Evolutionary conservation across 78 protist species (phyloP).

Genomic region (Pigoraptor vietnamica): DNA sequence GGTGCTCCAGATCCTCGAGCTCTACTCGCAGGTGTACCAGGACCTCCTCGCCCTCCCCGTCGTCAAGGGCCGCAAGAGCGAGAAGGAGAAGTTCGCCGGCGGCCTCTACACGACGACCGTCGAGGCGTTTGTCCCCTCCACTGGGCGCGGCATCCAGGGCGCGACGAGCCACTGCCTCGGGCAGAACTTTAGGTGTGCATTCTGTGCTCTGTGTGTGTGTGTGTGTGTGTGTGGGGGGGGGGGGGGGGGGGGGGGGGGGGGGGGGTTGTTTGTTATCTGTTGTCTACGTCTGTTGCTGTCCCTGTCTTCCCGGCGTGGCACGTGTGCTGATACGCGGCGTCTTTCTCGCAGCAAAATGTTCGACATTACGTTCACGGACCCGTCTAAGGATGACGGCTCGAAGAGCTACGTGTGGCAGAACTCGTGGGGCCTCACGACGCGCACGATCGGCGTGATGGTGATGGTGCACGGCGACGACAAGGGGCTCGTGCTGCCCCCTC

Average conservation of each 20-base stretch:
- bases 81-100: constrained; percentile 96
- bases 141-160: constrained; percentile 90
- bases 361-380: background rate
- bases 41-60: constrained; percentile 90
- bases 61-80: constrained; percentile 70
- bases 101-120: constrained; percentile 88
- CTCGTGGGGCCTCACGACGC: constrained; percentile 97
- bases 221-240: background rate
- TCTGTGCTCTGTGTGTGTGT: background rate
- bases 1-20: constrained; percentile 76
- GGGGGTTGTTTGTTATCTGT: no score
- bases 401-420: constrained; percentile 81
- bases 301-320: no score
- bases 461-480: constrained; percentile 96
- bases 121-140: constrained; percentile 90
- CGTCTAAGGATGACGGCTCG: background rate
- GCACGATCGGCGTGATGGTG: constrained; percentile 83
- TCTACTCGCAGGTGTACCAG: constrained; percentile 83
- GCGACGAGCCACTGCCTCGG: constrained; percentile 96
- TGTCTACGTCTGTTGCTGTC: no score
- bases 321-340: no score
- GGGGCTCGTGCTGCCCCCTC: constrained; percentile 97
- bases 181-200: constrained; percentile 71
- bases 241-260: background rate
- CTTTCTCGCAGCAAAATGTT: background rate